These are phyloP conservation scores for Phaffia tasmanica DNA, from an alignment of 768 basidiomycete species.

Conservation along the genomic window DNA sequence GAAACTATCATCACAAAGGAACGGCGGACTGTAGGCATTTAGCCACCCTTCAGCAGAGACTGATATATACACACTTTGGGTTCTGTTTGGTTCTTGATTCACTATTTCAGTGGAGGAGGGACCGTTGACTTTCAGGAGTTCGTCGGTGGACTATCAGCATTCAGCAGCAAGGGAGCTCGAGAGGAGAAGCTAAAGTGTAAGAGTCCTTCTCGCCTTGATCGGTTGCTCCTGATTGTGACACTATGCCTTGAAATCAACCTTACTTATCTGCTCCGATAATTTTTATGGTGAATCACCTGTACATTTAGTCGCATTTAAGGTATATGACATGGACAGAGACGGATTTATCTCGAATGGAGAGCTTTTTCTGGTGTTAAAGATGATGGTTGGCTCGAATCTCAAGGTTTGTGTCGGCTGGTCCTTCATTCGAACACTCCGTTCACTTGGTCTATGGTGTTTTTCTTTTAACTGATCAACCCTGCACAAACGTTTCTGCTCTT, in stretches of 20 bases:
- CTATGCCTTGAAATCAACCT: background rate
- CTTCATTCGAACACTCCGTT: background rate
- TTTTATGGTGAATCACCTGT: background rate
- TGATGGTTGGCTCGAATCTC: constrained; percentile 99
- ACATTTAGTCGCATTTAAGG: constrained; percentile 87
- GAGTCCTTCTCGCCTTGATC: constrained; percentile 35
- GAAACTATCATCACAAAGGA: no score
- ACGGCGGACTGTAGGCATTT: no score
- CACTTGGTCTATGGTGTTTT: background rate
- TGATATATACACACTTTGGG: no score
- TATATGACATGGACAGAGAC: constrained; percentile 97
- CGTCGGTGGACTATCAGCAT: constrained; percentile 92
- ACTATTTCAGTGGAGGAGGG: constrained; percentile 72
- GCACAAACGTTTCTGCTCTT: background rate
- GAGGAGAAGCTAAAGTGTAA: constrained; percentile 92
- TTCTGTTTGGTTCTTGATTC: background rate
- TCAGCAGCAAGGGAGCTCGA: constrained; percentile 88
- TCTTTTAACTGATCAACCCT: background rate
- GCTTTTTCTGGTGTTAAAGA: constrained; percentile 94
- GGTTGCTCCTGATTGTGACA: background rate
- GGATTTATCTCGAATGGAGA: constrained; percentile 98
- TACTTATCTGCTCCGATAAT: background rate
- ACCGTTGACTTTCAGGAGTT: constrained; percentile 99
- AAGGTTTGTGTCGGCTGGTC: constrained; percentile 49
- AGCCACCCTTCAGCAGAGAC: no score